phyloP scores from a whole-genome alignment of 768 basidiomycete genomes.

The Ramaria sp. region DNA sequence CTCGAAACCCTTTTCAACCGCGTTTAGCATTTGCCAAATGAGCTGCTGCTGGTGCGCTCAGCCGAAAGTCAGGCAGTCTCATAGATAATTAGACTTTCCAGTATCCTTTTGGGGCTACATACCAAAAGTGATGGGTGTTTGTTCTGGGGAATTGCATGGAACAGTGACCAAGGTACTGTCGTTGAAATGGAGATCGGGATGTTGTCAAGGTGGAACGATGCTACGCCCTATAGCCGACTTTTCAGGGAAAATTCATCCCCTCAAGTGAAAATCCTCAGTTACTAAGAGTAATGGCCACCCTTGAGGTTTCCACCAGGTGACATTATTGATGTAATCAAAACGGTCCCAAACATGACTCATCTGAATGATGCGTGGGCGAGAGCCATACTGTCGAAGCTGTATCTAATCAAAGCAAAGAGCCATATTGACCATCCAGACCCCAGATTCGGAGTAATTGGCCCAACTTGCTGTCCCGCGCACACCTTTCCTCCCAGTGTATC shows the following conservation, averaged over 20 bases:
- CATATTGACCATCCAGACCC: slow-evolving; percentile 58
- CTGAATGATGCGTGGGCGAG: slow-evolving; percentile 22
- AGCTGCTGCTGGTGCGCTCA: slow-evolving; percentile 68
- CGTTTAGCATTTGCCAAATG: slow-evolving; percentile 70
- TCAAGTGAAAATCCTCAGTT: neutral
- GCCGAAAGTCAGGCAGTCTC: slow-evolving; percentile 25
- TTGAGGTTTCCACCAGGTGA: slow-evolving; percentile 57
- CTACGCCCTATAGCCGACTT: slow-evolving; percentile 35
- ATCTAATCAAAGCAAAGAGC: neutral
- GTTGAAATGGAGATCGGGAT: slow-evolving; percentile 54
- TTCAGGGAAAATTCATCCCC: neutral
- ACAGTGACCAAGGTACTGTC: slow-evolving; percentile 58
- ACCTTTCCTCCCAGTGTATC: slow-evolving; percentile 69
- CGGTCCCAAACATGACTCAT: slow-evolving; percentile 76
- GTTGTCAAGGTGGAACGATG: slow-evolving; percentile 62
- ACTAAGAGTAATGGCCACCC: slow-evolving; percentile 71
- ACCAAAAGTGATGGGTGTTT: slow-evolving; percentile 61
- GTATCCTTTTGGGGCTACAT: slow-evolving; percentile 12
- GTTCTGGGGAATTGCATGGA: slow-evolving; percentile 74
- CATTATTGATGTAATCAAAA: slow-evolving; percentile 59
- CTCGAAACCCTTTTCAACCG: slow-evolving; percentile 56
- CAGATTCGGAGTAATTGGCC: slow-evolving; percentile 69
- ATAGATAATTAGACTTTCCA: neutral
- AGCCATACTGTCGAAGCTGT: neutral
- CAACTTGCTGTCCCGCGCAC: slow-evolving; percentile 45